Base-by-base conservation (phyloP, 352 stramenopile species). In the Pythium oligandrum region DNA sequence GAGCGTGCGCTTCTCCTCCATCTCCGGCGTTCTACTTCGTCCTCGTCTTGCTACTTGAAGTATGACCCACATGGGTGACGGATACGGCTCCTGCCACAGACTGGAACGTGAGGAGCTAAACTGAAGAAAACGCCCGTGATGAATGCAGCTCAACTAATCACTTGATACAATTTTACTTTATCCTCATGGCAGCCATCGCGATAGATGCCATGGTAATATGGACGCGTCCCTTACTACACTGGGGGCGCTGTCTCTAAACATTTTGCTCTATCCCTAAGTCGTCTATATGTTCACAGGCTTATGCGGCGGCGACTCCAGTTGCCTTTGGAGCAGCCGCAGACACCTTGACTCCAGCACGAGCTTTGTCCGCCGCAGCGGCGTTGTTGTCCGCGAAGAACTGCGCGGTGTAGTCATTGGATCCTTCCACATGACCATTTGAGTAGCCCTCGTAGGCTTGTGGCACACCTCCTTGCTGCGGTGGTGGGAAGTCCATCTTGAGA, bases 341-440 rank as follows among this genome's bases (percentile, higher is more conserved):
- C 48, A 48, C 63, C 58, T 75, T 74, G 53, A 68, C 64, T 40
- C 59, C 56, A 48, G 61, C 63, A 40, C 68, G 65, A 7, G 32
- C 52, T 55, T 81, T 86, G 67, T 76, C 66, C 54, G 63, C 67
- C 56, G 57, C 61, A 26, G 17, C 17, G 50, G 51, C 57, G 46
- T 34, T 53, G 40, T 44, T 63, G 59, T 83, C 76, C 8, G 74
- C 76, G 53, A 87, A 87, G 59, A 87, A 87, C 56, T 87, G 76
- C 37, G 76, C 73, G 42, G 76, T 71, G 56, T 87, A 87, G 58
- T 87, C 76, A 38, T 68, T 55, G 4, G 72, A 66, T 5, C 60
- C 64, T 5, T 63, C 63, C 34, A 40, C 64, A 69, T 68, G 40
- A 35, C 55, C 35, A 66, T 60, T 10, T 48, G 50, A 30, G 54